These are phyloP conservation scores for Xylaria sp. DNA, from an alignment of 2,329 filamentous ascomycete genomes.

Conservation along the genomic window DNA sequence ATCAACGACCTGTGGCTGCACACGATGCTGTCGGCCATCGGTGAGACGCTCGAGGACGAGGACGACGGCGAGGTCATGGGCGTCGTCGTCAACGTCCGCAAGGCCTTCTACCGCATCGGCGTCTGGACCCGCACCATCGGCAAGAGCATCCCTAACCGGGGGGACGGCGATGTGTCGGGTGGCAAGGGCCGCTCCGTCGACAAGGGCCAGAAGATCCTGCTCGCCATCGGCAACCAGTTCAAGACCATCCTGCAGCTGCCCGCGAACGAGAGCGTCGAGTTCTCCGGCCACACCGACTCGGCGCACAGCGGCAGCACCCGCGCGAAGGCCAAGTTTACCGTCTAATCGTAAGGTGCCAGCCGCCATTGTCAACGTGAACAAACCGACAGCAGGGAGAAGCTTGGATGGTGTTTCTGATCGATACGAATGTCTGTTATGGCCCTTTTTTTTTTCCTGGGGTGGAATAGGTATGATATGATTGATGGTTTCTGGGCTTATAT, in stretches of 20 bases:
- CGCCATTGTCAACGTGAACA: neutral
- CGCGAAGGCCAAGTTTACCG: slow-evolving; percentile 90
- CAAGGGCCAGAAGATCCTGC: slow-evolving; percentile 83
- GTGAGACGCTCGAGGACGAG: slow-evolving; percentile 95
- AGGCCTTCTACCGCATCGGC: slow-evolving; percentile 96
- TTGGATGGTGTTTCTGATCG: neutral
- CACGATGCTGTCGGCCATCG: slow-evolving; percentile 94
- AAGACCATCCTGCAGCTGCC: slow-evolving; percentile 88
- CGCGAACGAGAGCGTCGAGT: slow-evolving; percentile 79
- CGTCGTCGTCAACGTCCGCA: slow-evolving; percentile 97
- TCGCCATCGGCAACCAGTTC: slow-evolving; percentile 85
- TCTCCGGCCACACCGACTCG: slow-evolving; percentile 94
- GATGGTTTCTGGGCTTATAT: no score
- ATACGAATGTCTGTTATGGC: no score
- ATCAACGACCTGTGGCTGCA: slow-evolving; percentile 97
- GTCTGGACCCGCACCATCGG: slow-evolving; percentile 96
- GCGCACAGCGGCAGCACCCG: slow-evolving; percentile 91
- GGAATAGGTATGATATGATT: no score
- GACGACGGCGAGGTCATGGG: slow-evolving; percentile 98
- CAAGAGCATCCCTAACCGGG: slow-evolving; percentile 76
- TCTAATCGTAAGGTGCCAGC: slow-evolving; percentile 59
- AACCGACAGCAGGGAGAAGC: neutral
- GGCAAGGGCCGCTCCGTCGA: slow-evolving; percentile 77
- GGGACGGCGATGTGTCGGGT: slow-evolving; percentile 71
- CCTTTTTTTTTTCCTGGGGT: no score